These are phyloP conservation scores for Aspergillus sp. DNA, from an alignment of 2,329 filamentous ascomycete species.

Conservation along the genomic window DNA sequence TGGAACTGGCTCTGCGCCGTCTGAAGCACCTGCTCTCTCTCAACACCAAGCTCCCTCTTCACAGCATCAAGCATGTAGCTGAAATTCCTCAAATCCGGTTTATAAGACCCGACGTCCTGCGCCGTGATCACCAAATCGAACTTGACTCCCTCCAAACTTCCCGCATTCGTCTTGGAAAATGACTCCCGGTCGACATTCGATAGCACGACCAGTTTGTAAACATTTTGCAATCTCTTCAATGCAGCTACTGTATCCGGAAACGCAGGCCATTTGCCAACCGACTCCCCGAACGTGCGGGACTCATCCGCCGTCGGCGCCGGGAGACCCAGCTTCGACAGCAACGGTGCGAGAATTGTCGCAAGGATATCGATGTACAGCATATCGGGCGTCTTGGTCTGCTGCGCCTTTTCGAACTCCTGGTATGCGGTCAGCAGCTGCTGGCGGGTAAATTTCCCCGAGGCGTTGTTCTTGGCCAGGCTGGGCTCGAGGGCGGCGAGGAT, in stretches of 20 bases:
- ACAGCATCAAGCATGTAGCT: slow-evolving; percentile 60
- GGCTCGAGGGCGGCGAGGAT: slow-evolving; percentile 55
- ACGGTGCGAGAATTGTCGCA: slow-evolving; percentile 40
- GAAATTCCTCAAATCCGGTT: slow-evolving; percentile 66
- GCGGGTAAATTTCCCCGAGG: slow-evolving; percentile 30
- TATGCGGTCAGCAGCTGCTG: slow-evolving; percentile 23
- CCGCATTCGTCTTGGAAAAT: slow-evolving; percentile 48
- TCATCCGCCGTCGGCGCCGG: slow-evolving; percentile 31
- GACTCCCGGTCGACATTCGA: slow-evolving; percentile 58
- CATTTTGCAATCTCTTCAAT: slow-evolving; percentile 47
- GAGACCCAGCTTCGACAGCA: slow-evolving; percentile 24
- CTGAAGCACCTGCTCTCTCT: slow-evolving; percentile 61
- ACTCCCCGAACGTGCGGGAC: slow-evolving; percentile 48
- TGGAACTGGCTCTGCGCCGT: slow-evolving; percentile 67
- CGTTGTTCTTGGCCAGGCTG: slow-evolving; percentile 33
- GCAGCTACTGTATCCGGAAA: slow-evolving; percentile 59
- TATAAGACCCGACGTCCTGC: slow-evolving; percentile 70
- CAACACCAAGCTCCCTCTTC: slow-evolving; percentile 55
- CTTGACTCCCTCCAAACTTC: slow-evolving; percentile 49
- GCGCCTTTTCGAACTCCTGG: slow-evolving; percentile 40
- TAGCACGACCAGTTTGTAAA: slow-evolving; percentile 57
- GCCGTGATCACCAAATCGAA: slow-evolving; percentile 70
- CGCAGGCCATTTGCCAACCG: slow-evolving; percentile 53
- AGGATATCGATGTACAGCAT: slow-evolving; percentile 63
- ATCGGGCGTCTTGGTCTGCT: slow-evolving; percentile 56